A percentile compares a stretch with the other conserved stretches of the same genome.
Conservation (phyloP, 805 yeast genomes). For the Yamadazyma olivae region DNA sequence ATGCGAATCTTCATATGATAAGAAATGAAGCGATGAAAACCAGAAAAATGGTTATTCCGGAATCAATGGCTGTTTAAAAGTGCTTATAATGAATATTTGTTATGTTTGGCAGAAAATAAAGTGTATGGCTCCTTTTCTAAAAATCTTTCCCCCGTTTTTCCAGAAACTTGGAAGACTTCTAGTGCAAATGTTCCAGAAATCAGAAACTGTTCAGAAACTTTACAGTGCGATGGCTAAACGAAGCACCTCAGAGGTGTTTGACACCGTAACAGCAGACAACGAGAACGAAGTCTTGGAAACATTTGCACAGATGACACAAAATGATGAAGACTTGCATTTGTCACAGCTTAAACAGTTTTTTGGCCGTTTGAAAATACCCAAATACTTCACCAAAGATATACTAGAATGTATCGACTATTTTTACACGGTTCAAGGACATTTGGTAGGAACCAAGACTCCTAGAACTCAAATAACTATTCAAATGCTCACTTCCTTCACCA, state of each 20-base stretch:
- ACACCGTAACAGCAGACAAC: slow-evolving; percentile 15
- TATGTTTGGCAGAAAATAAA: no score
- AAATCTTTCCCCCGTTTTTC: no score
- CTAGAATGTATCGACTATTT: slow-evolving; percentile 27
- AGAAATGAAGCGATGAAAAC: no score
- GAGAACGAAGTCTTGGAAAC: slow-evolving; percentile 36
- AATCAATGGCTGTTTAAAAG: no score
- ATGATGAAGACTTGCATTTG: slow-evolving; percentile 26
- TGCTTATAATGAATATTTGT: no score
- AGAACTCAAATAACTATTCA: slow-evolving; percentile 6
- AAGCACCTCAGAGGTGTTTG: slow-evolving; percentile 10
- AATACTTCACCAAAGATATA: slow-evolving; percentile 32
- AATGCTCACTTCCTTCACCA: slow-evolving; percentile 17
- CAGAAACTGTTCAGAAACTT: no score
- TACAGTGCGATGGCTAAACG: no score
- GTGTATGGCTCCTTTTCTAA: no score
- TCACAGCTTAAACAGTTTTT: slow-evolving; percentile 24
- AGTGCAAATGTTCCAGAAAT: no score
- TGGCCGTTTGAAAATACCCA: slow-evolving; percentile 23
- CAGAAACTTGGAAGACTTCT: no score
- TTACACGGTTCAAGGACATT: slow-evolving; percentile 19
- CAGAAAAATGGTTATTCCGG: no score
- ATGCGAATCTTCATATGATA: no score
- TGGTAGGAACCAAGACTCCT: slow-evolving; percentile 4
- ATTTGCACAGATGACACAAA: slow-evolving; percentile 22